Evolutionary conservation across 179 eudicot species (phyloP).

Genomic region (Beta lomatogona): DNA sequence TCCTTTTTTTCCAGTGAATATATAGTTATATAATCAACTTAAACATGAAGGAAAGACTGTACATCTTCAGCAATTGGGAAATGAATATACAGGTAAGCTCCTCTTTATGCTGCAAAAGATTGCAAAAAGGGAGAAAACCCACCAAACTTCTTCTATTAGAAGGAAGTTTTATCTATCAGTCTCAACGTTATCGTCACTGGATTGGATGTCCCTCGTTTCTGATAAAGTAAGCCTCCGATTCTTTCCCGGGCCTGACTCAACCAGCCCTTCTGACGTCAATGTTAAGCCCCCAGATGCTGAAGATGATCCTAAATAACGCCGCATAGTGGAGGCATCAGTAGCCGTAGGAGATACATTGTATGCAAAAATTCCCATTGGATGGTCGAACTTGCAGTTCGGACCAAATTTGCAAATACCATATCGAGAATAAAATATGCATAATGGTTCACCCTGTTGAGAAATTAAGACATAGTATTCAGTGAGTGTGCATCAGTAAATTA

Average conservation of each 20-base stretch:
- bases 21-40: conserved; percentile 29
- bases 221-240: conserved; percentile 61
- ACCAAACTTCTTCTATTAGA: conserved; percentile 15
- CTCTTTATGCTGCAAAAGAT: conserved; percentile 44
- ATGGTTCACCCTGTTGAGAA: conserved; percentile 73
- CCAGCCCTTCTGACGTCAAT: conserved; percentile 55
- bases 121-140: conserved; percentile 39
- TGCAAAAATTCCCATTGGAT: conserved; percentile 81
- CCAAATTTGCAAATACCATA: conserved; percentile 99
- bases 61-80: conserved; percentile 72
- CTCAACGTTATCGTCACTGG: conserved; percentile 58
- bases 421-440: conserved; percentile 91
- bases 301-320: conserved; percentile 70
- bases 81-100: conserved; percentile 73
- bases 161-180: conserved; percentile 46
- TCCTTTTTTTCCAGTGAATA: conserved; percentile 39
- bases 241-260: conserved; percentile 48
- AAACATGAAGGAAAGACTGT: conserved; percentile 43
- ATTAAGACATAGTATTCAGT: conserved; percentile 6
- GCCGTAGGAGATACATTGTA: conserved; percentile 60
- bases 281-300: conserved; percentile 51
- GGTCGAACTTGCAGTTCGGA: conserved; percentile 98
- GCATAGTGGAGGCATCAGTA: conserved; percentile 49
- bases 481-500: not conserved
- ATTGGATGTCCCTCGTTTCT: conserved; percentile 63